These are phyloP conservation scores for Phaeosphaeria sp. DNA, from an alignment of 2,329 filamentous ascomycete species.

Conservation along the genomic window DNA sequence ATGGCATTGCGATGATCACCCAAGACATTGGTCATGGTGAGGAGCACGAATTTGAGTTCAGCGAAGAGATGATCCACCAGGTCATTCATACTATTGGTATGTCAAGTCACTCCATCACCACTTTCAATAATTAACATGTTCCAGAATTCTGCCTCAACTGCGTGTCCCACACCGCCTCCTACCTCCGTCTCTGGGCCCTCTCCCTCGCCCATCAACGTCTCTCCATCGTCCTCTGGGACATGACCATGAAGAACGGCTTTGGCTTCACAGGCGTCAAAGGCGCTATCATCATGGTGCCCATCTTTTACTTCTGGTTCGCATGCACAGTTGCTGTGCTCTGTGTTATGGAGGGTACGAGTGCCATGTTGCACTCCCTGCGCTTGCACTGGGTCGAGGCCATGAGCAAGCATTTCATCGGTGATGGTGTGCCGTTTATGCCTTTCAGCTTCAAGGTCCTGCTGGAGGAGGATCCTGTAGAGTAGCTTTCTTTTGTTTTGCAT, in stretches of 20 bases:
- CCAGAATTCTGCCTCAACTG: conserved; percentile 98
- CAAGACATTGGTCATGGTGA: conserved; percentile 76
- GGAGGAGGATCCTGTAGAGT: conserved; percentile 72
- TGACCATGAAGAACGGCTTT: conserved; percentile 87
- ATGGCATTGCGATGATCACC: conserved; percentile 86
- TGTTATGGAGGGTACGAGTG: conserved; percentile 94
- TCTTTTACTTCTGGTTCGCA: conserved; percentile 90
- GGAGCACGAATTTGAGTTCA: conserved; percentile 96
- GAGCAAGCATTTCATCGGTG: conserved; percentile 95
- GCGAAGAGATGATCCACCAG: conserved; percentile 98
- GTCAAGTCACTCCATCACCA: conserved; percentile 33
- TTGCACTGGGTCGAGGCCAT: conserved; percentile 97
- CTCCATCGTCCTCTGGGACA: conserved; percentile 92
- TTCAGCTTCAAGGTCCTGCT: conserved; percentile 86
- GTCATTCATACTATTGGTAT: conserved; percentile 97
- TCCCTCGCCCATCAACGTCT: conserved; percentile 98
- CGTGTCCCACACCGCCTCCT: conserved; percentile 97
- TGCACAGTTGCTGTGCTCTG: conserved; percentile 82
- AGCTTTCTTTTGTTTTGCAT: conserved; percentile 12
- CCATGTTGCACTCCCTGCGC: conserved; percentile 91
- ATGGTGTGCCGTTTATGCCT: conserved; percentile 82
- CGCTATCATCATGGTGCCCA: conserved; percentile 79
- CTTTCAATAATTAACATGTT: background rate
- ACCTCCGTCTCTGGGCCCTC: conserved; percentile 96
- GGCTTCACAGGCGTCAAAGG: conserved; percentile 69